Percentiles rank a stretch among this genome's conserved stretches.
These are phyloP conservation scores for Prunella vulgaris DNA, from an alignment of 257 asterid species.

Conservation along the genomic window DNA sequence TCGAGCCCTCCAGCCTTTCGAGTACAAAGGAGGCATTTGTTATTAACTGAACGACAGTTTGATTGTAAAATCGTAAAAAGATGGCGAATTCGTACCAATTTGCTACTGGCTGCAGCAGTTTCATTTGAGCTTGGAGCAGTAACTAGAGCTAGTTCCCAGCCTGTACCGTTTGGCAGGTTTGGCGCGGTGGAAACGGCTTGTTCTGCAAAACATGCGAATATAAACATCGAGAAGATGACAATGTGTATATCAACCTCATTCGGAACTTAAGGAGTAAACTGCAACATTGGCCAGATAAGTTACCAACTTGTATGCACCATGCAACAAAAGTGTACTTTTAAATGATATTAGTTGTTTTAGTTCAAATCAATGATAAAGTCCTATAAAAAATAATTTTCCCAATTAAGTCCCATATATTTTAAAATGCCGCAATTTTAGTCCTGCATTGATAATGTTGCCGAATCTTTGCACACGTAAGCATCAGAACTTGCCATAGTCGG, in stretches of 20 bases:
- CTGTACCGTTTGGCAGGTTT: slow-evolving; percentile 55
- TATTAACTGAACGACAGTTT: background rate
- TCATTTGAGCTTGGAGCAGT: slow-evolving; percentile 86
- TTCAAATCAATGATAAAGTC: background rate
- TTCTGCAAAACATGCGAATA: slow-evolving; percentile 19
- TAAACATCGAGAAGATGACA: background rate
- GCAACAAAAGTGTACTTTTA: no score
- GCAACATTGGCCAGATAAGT: background rate
- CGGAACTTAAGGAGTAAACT: background rate
- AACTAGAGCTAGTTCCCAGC: slow-evolving; percentile 97
- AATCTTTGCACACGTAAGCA: background rate
- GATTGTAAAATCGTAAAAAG: background rate
- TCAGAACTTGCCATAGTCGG: background rate
- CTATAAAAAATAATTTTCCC: background rate
- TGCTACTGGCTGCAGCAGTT: slow-evolving; percentile 51
- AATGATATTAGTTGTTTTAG: no score
- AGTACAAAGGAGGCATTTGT: background rate
- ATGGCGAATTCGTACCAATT: slow-evolving; percentile 52
- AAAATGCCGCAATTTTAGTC: background rate
- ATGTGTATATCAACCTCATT: background rate
- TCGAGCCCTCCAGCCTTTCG: slow-evolving; percentile 90
- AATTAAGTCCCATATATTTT: background rate
- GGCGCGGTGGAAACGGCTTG: slow-evolving; percentile 52
- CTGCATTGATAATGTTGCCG: background rate
- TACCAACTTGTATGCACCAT: no score